These are phyloP conservation scores for Venturia carpophila DNA, from an alignment of 2,329 filamentous ascomycete genomes.

Conservation along the genomic window DNA sequence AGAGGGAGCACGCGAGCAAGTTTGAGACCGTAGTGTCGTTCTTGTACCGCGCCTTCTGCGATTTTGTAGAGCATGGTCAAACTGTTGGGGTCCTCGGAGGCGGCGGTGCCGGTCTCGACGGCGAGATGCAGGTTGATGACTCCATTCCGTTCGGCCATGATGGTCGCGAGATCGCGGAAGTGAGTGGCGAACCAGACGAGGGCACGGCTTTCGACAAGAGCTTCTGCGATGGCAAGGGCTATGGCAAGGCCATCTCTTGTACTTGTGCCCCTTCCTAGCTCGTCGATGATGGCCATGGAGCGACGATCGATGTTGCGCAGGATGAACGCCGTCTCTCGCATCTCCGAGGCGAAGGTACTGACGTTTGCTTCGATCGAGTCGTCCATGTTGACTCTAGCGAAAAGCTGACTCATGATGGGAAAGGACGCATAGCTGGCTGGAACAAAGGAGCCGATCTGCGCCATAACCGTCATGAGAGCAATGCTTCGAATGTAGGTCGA, in stretches of 20 bases:
- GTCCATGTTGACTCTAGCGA: slow-evolving; percentile 78
- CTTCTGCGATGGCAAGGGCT: slow-evolving; percentile 82
- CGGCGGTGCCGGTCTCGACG: slow-evolving; percentile 45
- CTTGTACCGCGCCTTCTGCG: slow-evolving; percentile 59
- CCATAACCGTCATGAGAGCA: slow-evolving; percentile 83
- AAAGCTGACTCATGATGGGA: slow-evolving; percentile 71
- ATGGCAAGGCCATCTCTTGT: slow-evolving; percentile 83
- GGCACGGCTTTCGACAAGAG: slow-evolving; percentile 67
- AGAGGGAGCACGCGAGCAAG: slow-evolving; percentile 69
- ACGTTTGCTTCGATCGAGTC: slow-evolving; percentile 86
- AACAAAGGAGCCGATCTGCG: slow-evolving; percentile 84
- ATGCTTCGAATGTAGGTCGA: slow-evolving; percentile 87
- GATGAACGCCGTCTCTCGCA: slow-evolving; percentile 94
- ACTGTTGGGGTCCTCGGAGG: slow-evolving; percentile 24
- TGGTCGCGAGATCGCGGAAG: slow-evolving; percentile 72
- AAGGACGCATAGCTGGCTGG: slow-evolving; percentile 79
- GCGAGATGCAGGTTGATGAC: slow-evolving; percentile 77
- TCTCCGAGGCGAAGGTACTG: slow-evolving; percentile 88
- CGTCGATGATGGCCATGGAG: slow-evolving; percentile 80
- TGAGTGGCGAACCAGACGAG: slow-evolving; percentile 92
- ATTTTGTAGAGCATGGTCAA: slow-evolving; percentile 89
- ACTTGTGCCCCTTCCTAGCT: slow-evolving; percentile 85
- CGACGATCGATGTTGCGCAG: slow-evolving; percentile 69
- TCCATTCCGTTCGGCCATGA: slow-evolving; percentile 65
- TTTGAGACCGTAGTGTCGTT: slow-evolving; percentile 75